Percentiles rank a stretch among this genome's conserved stretches.
phyloP scores from a whole-genome alignment of 257 asterid genomes.

The Solanum tarapatanum region DNA sequence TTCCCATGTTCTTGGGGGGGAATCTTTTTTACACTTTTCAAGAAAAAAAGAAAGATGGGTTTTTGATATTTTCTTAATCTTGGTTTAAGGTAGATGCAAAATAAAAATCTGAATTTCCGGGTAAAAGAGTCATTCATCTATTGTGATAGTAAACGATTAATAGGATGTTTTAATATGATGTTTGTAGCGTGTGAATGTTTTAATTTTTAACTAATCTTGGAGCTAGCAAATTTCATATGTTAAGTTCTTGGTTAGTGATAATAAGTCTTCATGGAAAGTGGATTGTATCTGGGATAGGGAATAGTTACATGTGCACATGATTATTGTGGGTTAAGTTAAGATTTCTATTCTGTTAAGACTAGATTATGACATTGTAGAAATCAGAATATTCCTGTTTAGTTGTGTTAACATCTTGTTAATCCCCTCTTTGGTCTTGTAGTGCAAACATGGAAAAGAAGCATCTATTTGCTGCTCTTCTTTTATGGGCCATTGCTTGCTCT shows the following conservation, averaged over 20 bases:
- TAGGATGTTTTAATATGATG: neutral
- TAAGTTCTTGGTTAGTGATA: neutral
- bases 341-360: neutral
- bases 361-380: neutral
- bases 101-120: neutral
- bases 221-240: neutral
- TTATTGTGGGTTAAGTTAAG: neutral
- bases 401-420: neutral
- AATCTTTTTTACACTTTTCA: neutral
- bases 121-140: neutral
- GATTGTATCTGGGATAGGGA: neutral
- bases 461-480: conserved; percentile 26
- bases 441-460: conserved; percentile 40
- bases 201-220: neutral
- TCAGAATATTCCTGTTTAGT: neutral
- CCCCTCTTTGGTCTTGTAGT: neutral
- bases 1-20: neutral
- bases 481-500: conserved; percentile 40
- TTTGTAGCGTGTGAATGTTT: neutral
- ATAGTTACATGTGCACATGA: neutral
- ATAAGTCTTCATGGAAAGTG: neutral
- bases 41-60: neutral
- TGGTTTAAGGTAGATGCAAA: neutral
- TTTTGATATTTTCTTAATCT: neutral
- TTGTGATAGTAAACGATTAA: neutral